Percentiles rank a stretch among this genome's conserved stretches.
Evolutionary conservation across 495 filamentous ascomycete genomes (phyloP).

Genomic region (Talaromyces adpressus): DNA sequence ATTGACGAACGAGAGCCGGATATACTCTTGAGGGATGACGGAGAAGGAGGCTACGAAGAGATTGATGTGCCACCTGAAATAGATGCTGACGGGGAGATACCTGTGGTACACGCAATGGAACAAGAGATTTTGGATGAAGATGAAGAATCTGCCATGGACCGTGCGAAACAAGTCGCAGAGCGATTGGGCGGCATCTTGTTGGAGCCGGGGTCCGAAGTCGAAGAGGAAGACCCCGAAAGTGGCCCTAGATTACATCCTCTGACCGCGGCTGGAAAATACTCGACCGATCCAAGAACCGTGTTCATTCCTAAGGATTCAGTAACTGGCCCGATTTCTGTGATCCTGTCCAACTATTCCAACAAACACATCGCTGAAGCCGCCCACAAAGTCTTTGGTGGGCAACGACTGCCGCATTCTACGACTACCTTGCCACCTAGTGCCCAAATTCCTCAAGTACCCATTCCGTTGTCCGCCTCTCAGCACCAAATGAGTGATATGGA

Average conservation of each 20-base stretch:
- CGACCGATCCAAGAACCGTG: conserved; percentile 63
- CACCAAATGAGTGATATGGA: conserved; percentile 75
- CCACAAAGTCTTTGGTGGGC: conserved; percentile 64
- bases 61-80: conserved; percentile 39
- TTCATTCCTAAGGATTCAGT: conserved; percentile 58
- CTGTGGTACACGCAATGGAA: conserved; percentile 38
- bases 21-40: conserved; percentile 49
- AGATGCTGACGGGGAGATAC: conserved; percentile 19
- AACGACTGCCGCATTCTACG: conserved; percentile 64
- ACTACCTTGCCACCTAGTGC: conserved; percentile 44
- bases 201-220: conserved; percentile 38
- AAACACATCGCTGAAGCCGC: conserved; percentile 69
- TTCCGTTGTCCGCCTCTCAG: conserved; percentile 64
- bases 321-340: conserved; percentile 55
- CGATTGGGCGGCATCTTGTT: conserved; percentile 42
- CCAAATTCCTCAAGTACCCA: conserved; percentile 54
- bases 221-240: conserved; percentile 38
- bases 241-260: conserved; percentile 51
- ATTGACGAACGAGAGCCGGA: conserved; percentile 27
- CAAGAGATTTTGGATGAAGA: conserved; percentile 18
- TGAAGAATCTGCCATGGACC: conserved; percentile 26
- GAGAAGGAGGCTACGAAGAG: conserved; percentile 53
- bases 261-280: conserved; percentile 55
- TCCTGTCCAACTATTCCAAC: conserved; percentile 59
- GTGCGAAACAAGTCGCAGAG: conserved; percentile 38